These are phyloP conservation scores for Claviceps monticola DNA, from an alignment of 2,329 filamentous ascomycete genomes.

Conservation along the genomic window DNA sequence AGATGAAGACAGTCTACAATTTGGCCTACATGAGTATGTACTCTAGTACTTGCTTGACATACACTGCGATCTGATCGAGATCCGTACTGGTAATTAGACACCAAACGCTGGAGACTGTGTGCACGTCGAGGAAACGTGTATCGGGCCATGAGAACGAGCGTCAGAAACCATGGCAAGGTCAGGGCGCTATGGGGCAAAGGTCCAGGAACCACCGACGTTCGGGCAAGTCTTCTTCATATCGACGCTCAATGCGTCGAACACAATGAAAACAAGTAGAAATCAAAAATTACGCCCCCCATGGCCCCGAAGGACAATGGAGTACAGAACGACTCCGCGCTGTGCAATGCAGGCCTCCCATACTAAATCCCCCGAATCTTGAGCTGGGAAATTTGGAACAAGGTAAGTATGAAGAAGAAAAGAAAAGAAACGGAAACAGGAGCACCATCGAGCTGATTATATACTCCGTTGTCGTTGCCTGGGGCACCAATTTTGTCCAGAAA, in stretches of 20 bases:
- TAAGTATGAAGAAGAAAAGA: conserved; percentile 38
- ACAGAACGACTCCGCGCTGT: conserved; percentile 36
- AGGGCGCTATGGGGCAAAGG: no score
- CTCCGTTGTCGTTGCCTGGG: conserved; percentile 12
- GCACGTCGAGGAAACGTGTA: no score
- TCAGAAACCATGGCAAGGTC: no score
- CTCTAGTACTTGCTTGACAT: no score
- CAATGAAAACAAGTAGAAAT: conserved; percentile 33
- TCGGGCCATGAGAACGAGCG: no score
- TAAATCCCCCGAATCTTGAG: conserved; percentile 31
- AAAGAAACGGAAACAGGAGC: conserved; percentile 11
- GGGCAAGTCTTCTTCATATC: conserved; percentile 28
- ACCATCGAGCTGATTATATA: conserved; percentile 19
- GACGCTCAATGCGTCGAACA: conserved; percentile 23
- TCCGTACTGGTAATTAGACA: no score
- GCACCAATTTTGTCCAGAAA: conserved; percentile 4
- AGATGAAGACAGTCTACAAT: no score
- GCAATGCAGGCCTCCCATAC: conserved; percentile 39
- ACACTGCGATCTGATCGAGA: no score
- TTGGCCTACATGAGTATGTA: no score
- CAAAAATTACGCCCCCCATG: conserved; percentile 42
- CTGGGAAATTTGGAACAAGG: conserved; percentile 31
- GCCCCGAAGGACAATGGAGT: conserved; percentile 41
- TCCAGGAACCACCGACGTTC: no score
- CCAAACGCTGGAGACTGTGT: no score